Percentiles rank a stretch among this genome's conserved stretches.
Evolutionary conservation across 495 filamentous ascomycete species (phyloP).

Genomic region (Neurospora africana): DNA sequence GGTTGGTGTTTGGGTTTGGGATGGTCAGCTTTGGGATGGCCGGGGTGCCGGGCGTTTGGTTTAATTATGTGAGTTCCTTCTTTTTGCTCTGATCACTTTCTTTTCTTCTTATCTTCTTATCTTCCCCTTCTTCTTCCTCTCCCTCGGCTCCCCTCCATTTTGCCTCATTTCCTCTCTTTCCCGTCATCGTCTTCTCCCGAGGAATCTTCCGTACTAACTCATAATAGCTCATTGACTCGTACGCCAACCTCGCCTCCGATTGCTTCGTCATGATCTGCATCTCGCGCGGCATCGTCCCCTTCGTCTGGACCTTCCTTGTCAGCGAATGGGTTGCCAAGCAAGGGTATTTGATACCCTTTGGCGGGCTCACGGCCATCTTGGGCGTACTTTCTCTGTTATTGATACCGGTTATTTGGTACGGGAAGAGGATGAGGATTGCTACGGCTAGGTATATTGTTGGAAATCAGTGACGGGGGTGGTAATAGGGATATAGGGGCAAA

Average conservation of each 20-base stretch:
- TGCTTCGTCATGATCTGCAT: slow-evolving; percentile 26
- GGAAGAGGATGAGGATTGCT: slow-evolving; percentile 23
- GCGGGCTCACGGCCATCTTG: slow-evolving; percentile 17
- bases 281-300: slow-evolving; percentile 19
- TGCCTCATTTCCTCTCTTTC: neutral
- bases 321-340: slow-evolving; percentile 15
- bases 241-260: slow-evolving; percentile 21
- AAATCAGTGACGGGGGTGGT: slow-evolving; percentile 10
- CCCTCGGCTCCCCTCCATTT: neutral
- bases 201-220: neutral
- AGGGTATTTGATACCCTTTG: slow-evolving; percentile 20
- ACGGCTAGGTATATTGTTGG: slow-evolving; percentile 18
- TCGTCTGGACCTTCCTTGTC: slow-evolving; percentile 21
- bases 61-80: slow-evolving; percentile 18
- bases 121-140: neutral
- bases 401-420: slow-evolving; percentile 15
- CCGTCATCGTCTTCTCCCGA: neutral
- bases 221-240: slow-evolving; percentile 21
- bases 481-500: neutral
- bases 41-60: slow-evolving; percentile 22
- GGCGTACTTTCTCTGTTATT: slow-evolving; percentile 16
- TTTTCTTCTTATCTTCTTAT: neutral
- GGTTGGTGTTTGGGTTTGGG: slow-evolving; percentile 19
- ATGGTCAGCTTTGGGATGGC: slow-evolving; percentile 23
- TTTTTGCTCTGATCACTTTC: neutral